Base-by-base conservation (phyloP, 2,329 filamentous ascomycete species). In the Claviceps fusiformis region DNA sequence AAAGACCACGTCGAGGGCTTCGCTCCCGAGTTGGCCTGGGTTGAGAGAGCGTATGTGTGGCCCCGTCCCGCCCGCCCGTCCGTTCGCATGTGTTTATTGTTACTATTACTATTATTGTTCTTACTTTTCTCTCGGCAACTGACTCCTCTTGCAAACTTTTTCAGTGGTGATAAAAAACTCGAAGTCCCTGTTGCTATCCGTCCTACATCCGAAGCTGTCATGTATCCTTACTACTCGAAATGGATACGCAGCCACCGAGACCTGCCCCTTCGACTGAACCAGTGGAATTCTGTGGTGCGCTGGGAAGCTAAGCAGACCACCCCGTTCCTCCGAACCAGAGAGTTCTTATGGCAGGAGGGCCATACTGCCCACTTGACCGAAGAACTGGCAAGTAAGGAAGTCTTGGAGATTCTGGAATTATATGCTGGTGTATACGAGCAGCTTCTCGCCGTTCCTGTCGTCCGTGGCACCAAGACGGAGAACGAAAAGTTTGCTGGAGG, bases 1-100 rank as follows among this genome's bases (percentile, higher is more conserved):
- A 96, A 96, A 79, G 88, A 93, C 65, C 93, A 98, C 70, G 87
- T 98, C 59, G 92, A 98, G 71, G 93, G 93, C n/a, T 98, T 98
- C 70, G 93, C 93, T 53, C 91, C 93, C 39, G 88, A 93, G 71
- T 80, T 93, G 61, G 88, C 88, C 55, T 93, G 88, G 88, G 88
- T 93, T 33, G 93, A 88, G 53, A 88, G 89, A 71, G 87, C 85
- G 77, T 85, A 71, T 72, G 80, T 75, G 33, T 39, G 33, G 10
- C 3, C 24, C 2, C 24, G 24, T 24, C 24, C 24, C 24, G 24
- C 2, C 24, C 24, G 24, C 2, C 24, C 24, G 24, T 24, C 24
- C 24, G 24, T 24, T 2, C 24, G 24, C 24, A 24, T 24, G 24
- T 24, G 24, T 24, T 24, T 24, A 2, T 24, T 3, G 3, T 24